Percentiles rank a stretch among this genome's conserved stretches.
Conservation (phyloP, 1,139 yeast genomes). For the Protomyces arabidopsidicola region DNA sequence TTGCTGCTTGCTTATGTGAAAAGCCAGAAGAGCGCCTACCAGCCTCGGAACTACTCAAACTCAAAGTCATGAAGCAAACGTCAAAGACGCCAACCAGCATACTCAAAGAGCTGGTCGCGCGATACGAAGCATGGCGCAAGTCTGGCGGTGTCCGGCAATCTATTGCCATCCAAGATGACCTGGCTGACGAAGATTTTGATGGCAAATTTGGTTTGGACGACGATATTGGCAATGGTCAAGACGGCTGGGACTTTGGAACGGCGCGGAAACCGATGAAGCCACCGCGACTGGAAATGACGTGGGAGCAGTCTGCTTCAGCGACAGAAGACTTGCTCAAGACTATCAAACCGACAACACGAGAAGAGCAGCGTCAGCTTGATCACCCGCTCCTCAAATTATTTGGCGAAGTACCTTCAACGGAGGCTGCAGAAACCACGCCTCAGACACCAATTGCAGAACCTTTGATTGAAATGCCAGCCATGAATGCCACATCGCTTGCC, state of each 20-base stretch:
- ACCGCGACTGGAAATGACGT: not conserved
- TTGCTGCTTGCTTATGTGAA: conserved; percentile 89
- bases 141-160: conserved; percentile 41
- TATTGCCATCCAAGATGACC: conserved; percentile 13
- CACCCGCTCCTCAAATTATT: conserved; percentile 23
- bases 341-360: not conserved
- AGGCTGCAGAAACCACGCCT: not conserved
- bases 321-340: conserved; percentile 20
- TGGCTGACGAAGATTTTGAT: conserved; percentile 22
- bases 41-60: conserved; percentile 76
- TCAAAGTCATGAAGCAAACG: conserved; percentile 64
- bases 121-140: conserved; percentile 69
- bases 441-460: conserved; percentile 13
- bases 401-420: not conserved
- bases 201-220: conserved; percentile 27
- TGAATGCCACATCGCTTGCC: conserved; percentile 21
- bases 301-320: conserved; percentile 25
- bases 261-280: not conserved
- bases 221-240: conserved; percentile 36
- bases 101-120: conserved; percentile 70
- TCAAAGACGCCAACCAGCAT: conserved; percentile 56
- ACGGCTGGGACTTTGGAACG: conserved; percentile 43
- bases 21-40: conserved; percentile 81
- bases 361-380: conserved; percentile 4
- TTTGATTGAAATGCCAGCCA: conserved; percentile 23